Conservation (phyloP, 1,284 basidiomycete genomes). For the Athelia sp. region DNA sequence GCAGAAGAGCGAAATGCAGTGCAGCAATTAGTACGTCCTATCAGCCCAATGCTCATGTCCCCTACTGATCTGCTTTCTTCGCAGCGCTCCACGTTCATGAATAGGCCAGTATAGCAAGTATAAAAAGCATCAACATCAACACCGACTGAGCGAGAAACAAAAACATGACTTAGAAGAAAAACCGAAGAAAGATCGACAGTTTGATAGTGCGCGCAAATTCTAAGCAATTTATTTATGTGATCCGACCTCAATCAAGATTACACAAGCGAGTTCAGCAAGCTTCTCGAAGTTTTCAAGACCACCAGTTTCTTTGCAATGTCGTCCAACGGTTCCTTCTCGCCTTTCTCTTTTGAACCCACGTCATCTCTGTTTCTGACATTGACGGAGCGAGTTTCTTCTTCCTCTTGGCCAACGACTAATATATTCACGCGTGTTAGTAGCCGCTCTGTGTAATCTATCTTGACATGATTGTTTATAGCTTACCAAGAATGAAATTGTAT, state of each 20-base stretch:
- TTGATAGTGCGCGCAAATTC: neutral
- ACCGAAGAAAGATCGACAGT: neutral
- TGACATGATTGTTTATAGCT: conserved; percentile 24
- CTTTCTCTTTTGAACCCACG: conserved; percentile 74
- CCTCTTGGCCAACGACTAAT: conserved; percentile 93
- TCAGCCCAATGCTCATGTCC: no score
- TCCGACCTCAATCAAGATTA: conserved; percentile 12
- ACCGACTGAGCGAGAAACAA: no score
- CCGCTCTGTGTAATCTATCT: neutral
- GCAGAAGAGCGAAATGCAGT: conserved; percentile 84
- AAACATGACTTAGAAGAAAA: neutral
- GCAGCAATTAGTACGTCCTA: conserved; percentile 65
- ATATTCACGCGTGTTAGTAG: neutral
- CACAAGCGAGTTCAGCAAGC: conserved; percentile 52
- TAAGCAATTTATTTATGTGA: conserved; percentile 5
- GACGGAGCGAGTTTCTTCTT: conserved; percentile 80
- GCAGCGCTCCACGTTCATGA: conserved; percentile 47
- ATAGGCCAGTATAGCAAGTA: neutral
- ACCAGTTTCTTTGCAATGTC: conserved; percentile 62
- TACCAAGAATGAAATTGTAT: conserved; percentile 97
- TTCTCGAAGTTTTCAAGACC: conserved; percentile 56
- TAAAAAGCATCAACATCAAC: no score
- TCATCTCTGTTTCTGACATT: conserved; percentile 96
- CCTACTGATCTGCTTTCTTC: neutral
- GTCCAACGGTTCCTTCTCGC: conserved; percentile 63